Percentiles rank a stretch among this genome's conserved stretches.
These are phyloP conservation scores for Paramecium pentaurelia DNA, from an alignment of 73 alveolate species.

Conservation along the genomic window DNA sequence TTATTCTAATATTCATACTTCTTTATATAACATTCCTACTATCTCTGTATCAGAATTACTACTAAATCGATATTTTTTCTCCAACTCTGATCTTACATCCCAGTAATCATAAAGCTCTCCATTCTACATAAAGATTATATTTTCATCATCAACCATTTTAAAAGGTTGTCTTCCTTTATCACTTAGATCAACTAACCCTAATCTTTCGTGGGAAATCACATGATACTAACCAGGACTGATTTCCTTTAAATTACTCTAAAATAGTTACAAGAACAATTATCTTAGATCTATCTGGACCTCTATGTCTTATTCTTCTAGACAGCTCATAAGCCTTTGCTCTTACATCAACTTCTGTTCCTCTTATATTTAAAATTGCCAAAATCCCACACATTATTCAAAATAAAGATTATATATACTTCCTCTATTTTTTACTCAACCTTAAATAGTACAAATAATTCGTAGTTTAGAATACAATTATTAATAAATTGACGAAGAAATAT, in stretches of 20 bases:
- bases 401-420: not conserved
- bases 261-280: not conserved
- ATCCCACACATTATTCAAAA: constrained; percentile 48
- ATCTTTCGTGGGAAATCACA: constrained; percentile 62
- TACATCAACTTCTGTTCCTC: constrained; percentile 20
- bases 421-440: not conserved
- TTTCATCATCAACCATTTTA: constrained; percentile 2
- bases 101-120: constrained; percentile 65
- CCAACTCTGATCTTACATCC: constrained; percentile 49
- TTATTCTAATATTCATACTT: not conserved
- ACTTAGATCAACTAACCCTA: constrained; percentile 57
- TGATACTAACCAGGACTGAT: not conserved
- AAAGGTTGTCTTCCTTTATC: constrained; percentile 63
- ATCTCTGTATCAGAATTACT: constrained; percentile 63
- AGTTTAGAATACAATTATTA: not conserved
- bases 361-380: constrained; percentile 47
- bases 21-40: constrained; percentile 53
- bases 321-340: constrained; percentile 50
- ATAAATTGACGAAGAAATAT: not conserved
- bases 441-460: not conserved
- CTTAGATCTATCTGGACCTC: constrained; percentile 61
- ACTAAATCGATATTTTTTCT: constrained; percentile 42
- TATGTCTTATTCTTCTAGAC: constrained; percentile 56
- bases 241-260: not conserved
- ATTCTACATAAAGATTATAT: constrained; percentile 49